A percentile compares a stretch with the other conserved stretches of the same genome.
Conservation (phyloP, 179 eudicot species). For the Amaranthus tricolor region DNA sequence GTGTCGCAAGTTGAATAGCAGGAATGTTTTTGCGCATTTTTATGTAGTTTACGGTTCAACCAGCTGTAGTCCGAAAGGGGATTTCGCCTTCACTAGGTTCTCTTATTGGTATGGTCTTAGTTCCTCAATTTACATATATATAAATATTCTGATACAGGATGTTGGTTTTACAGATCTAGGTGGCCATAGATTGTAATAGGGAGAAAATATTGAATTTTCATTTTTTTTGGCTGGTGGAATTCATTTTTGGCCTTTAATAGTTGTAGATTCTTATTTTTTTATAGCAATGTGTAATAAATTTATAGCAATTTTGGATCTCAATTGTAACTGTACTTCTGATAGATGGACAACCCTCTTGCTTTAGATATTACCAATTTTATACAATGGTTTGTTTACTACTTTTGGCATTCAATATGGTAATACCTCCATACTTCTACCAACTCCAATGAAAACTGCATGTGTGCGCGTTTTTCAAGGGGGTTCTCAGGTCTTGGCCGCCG, state of each 20-base stretch:
- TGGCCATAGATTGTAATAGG: slow-evolving; percentile 14
- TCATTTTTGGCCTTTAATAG: slow-evolving; percentile 20
- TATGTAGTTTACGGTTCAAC: slow-evolving; percentile 14
- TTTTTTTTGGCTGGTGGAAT: slow-evolving; percentile 19
- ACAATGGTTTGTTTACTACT: neutral
- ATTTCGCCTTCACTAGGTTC: slow-evolving; percentile 24
- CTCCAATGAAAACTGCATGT: too few species aligned
- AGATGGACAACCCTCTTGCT: neutral
- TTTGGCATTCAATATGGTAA: neutral
- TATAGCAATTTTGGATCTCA: slow-evolving; percentile 27
- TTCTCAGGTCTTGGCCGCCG: too few species aligned
- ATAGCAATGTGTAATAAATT: slow-evolving; percentile 32
- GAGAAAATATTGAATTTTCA: slow-evolving; percentile 9
- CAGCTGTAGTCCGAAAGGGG: slow-evolving; percentile 22
- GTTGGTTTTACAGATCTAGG: slow-evolving; percentile 14
- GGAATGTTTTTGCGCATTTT: neutral
- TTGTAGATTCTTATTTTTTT: slow-evolving; percentile 28
- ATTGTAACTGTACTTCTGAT: slow-evolving; percentile 18
- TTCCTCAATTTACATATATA: slow-evolving; percentile 23
- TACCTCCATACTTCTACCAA: neutral
- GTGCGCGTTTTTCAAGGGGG: too few species aligned
- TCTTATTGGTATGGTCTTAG: slow-evolving; percentile 15
- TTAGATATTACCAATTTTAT: slow-evolving; percentile 5
- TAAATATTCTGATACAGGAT: slow-evolving; percentile 10
- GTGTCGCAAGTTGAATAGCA: slow-evolving; percentile 38